Base-by-base conservation (phyloP, 495 filamentous ascomycete species). In the Tuber aestivum region DNA sequence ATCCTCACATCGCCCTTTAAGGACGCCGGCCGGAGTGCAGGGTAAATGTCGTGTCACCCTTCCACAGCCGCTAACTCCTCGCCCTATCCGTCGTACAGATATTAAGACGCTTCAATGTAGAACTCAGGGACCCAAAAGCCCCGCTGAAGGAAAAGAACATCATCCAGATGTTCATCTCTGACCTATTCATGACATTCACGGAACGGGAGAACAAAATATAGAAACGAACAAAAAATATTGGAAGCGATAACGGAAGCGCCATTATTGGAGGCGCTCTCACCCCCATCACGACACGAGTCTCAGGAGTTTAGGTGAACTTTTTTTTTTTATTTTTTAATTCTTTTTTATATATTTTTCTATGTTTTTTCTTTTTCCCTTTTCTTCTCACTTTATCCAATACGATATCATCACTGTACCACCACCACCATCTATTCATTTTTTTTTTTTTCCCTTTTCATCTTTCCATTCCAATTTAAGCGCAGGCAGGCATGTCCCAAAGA, bases 81-180 rank as follows among this genome's bases (percentile, higher is more conserved):
- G 16, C 16, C n/a, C 44, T 32, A n/a, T n/a, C n/a, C 42, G 37
- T 68, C 14, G 23, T 74, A 9, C 44, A 76, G 71, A 23, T 76
- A 50, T 40, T 76, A 35, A 71, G 75, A 6, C 71, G 37, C 35
- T 74, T 74, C 61, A 32, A 61, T 44, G 21, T 76, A 32, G 70
- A 41, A 61, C 23, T 74, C 12, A 56, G 70, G 14, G 70, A 45
- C 32, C 75, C 61, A 9, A 69, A 76, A 42, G 68, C 41, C n/a
- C 75, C 71, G 14, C 38, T 70, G 2, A 74, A 70, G 61, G n/a
- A 73, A 35, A 18, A 14, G 21, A 76, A 76, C 42, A 16, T 27
- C 35, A 56, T 48, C 32, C 41, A 73, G 20, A 70, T 76, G 65
- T 68, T 76, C 21, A 69, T 76, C 21, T 38, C 70, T 21, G 71